Evolutionary conservation across 2,329 filamentous ascomycete species (phyloP).

Genomic region (Venturiaceae sp.): DNA sequence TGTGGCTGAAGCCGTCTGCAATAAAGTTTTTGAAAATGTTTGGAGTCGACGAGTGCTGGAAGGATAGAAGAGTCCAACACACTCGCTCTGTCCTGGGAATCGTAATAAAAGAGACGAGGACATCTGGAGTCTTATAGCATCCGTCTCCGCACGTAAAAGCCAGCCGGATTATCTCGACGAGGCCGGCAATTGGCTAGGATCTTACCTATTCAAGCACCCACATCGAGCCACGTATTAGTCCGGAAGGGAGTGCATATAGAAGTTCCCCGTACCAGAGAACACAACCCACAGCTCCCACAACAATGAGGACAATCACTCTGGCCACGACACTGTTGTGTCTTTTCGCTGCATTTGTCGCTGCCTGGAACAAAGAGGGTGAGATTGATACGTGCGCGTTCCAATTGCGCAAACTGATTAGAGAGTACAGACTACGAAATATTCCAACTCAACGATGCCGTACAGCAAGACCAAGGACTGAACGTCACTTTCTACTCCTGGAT

Average conservation of each 20-base stretch:
- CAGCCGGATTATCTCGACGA: neutral
- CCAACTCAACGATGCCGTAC: constrained; percentile 80
- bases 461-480: constrained; percentile 61
- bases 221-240: neutral
- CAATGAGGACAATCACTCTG: constrained; percentile 60
- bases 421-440: constrained; percentile 90
- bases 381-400: constrained; percentile 8
- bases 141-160: neutral
- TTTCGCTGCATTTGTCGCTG: constrained; percentile 56
- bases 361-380: constrained; percentile 81
- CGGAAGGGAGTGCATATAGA: neutral
- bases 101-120: too few species aligned
- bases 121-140: too few species aligned
- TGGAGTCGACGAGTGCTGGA: too few species aligned
- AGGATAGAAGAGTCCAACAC: too few species aligned
- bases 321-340: constrained; percentile 60
- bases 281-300: constrained; percentile 17
- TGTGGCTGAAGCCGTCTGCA: too few species aligned
- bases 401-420: neutral
- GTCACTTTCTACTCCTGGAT: constrained; percentile 93
- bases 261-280: neutral
- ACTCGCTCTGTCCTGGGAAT: too few species aligned
- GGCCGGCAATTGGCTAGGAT: neutral
- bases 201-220: neutral
- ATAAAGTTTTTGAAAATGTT: too few species aligned